Conservation (phyloP, 2,329 filamentous ascomycete species). For the Penicillium polonicum region DNA sequence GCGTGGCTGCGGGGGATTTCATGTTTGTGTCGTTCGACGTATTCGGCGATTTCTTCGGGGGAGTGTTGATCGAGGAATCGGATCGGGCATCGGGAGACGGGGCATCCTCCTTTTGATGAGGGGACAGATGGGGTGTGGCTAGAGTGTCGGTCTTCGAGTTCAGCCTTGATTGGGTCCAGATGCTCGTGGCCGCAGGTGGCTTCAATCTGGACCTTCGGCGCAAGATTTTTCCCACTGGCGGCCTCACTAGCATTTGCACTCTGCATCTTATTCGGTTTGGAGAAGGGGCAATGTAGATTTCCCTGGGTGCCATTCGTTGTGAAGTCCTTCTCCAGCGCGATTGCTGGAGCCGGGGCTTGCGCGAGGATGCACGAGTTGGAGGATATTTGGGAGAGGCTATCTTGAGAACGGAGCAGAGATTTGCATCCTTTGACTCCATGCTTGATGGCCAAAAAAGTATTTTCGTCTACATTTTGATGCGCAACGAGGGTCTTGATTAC, state of each 20-base stretch:
- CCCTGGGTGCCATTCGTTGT: constrained; percentile 81
- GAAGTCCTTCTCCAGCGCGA: constrained; percentile 81
- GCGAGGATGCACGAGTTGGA: constrained; percentile 43
- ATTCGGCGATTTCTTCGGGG: constrained; percentile 87
- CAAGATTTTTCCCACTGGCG: constrained; percentile 41
- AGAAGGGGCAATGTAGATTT: constrained; percentile 78
- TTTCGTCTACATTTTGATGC: constrained; percentile 64
- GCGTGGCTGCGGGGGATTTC: constrained; percentile 91
- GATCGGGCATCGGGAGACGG: constrained; percentile 75
- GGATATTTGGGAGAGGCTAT: constrained; percentile 33
- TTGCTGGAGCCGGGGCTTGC: constrained; percentile 58
- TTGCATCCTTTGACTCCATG: constrained; percentile 44
- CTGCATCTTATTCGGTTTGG: constrained; percentile 48
- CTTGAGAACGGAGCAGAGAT: constrained; percentile 33
- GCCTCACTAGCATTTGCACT: constrained; percentile 29
- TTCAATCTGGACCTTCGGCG: constrained; percentile 43
- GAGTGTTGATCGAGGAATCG: constrained; percentile 89
- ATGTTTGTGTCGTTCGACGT: constrained; percentile 94
- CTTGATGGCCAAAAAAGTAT: constrained; percentile 39
- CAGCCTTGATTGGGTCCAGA: constrained; percentile 57
- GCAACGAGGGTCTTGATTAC: constrained; percentile 57
- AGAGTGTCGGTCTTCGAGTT: constrained; percentile 47
- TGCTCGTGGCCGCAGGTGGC: constrained; percentile 53
- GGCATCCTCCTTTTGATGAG: constrained; percentile 64
- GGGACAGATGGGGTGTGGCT: constrained; percentile 40